phyloP scores from a whole-genome alignment of 495 filamentous ascomycete genomes.

The Aspergillus kassunensis region DNA sequence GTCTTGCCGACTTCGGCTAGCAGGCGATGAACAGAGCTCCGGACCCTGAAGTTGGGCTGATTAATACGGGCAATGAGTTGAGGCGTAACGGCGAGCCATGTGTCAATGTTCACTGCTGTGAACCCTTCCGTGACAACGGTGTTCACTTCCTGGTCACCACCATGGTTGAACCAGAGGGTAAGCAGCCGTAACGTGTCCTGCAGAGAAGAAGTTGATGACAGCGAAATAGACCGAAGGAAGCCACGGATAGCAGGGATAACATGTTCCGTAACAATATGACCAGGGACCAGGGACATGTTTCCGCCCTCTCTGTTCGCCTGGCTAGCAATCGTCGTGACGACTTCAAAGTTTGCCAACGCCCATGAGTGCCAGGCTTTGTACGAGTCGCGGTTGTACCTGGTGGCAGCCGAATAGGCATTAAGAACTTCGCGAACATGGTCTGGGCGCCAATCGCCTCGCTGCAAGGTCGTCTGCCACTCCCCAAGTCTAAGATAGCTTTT shows the following conservation, averaged over 20 bases:
- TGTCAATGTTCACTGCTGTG: conserved; percentile 86
- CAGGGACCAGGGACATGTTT: conserved; percentile 47
- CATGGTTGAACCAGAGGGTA: conserved; percentile 94
- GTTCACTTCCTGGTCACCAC: conserved; percentile 83
- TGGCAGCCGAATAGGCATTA: conserved; percentile 81
- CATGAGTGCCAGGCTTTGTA: conserved; percentile 99
- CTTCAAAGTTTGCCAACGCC: conserved; percentile 98
- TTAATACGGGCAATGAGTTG: conserved; percentile 97
- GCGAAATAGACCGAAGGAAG: conserved; percentile 91
- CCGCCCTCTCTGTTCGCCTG: conserved; percentile 53
- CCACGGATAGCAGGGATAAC: conserved; percentile 91
- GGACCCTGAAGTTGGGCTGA: conserved; percentile 80
- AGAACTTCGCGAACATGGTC: conserved; percentile 67
- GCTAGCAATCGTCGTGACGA: conserved; percentile 74
- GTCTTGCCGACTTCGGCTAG: conserved; percentile 86
- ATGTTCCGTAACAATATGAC: conserved; percentile 69
- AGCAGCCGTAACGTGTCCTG: conserved; percentile 92
- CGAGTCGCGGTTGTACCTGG: conserved; percentile 84
- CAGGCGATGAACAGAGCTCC: conserved; percentile 84
- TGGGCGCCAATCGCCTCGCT: conserved; percentile 81
- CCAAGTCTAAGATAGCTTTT: conserved; percentile 94
- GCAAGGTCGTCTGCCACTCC: conserved; percentile 83
- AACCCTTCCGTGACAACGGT: conserved; percentile 84
- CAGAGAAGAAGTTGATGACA: conserved; percentile 86
- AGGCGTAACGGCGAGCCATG: conserved; percentile 96